phyloP scores from a whole-genome alignment of 83 land plant genomes.

The Thuja plicata region DNA sequence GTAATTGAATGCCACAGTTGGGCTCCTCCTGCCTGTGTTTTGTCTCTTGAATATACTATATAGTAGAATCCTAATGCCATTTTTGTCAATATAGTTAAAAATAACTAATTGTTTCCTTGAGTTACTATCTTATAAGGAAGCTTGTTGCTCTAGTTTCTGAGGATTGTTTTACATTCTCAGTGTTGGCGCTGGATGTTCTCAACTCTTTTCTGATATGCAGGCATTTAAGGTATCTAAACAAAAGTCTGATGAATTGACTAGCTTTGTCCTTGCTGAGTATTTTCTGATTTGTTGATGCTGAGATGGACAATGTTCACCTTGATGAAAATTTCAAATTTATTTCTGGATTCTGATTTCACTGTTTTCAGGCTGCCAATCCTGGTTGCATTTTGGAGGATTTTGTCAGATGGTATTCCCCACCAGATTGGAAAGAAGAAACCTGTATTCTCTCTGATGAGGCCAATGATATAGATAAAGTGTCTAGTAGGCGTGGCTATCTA shows the following conservation, averaged over 20 bases:
- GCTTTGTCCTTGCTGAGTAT: not conserved
- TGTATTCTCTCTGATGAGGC: constrained; percentile 25
- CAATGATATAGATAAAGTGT: constrained; percentile 28
- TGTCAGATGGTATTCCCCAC: constrained; percentile 98
- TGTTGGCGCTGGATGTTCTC: constrained; percentile 98
- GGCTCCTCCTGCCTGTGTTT: not conserved
- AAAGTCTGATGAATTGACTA: constrained; percentile 6
- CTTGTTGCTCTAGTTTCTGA: not conserved
- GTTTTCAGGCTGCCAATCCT: constrained; percentile 94
- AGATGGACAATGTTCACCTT: not conserved
- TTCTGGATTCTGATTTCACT: constrained; percentile 8
- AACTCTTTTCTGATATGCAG: constrained; percentile 99
- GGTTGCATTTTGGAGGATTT: constrained; percentile 97
- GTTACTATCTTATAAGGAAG: not conserved
- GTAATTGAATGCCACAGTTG: not conserved
- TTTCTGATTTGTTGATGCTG: not conserved
- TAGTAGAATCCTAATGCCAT: not conserved
- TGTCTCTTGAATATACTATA: not conserved
- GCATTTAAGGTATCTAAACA: constrained; percentile 79
- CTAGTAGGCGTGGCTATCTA: constrained; percentile 62
- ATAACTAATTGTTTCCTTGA: not conserved
- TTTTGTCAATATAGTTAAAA: not conserved
- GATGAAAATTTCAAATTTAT: not conserved
- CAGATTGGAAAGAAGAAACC: constrained; percentile 81
- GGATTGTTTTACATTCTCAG: constrained; percentile 42